These are phyloP conservation scores for Sporisorium scitamineum DNA, from an alignment of 1,284 basidiomycete species.

Conservation along the genomic window DNA sequence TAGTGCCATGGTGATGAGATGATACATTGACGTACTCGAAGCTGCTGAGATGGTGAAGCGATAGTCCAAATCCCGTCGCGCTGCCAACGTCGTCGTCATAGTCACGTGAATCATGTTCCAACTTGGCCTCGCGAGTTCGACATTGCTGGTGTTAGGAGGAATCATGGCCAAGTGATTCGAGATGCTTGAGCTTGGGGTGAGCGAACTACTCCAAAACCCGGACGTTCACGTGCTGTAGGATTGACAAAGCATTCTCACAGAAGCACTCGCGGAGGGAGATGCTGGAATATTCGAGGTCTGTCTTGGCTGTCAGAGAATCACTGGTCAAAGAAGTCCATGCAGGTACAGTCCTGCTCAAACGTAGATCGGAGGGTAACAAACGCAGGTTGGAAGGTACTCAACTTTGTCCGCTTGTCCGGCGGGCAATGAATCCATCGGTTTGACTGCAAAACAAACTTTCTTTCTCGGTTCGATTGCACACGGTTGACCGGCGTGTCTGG, in stretches of 20 bases:
- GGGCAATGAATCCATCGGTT: not conserved
- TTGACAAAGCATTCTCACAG: not conserved
- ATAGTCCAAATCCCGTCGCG: not conserved
- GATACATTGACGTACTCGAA: not conserved
- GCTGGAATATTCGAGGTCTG: not conserved
- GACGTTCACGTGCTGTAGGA: not conserved
- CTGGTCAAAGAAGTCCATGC: constrained; percentile 3
- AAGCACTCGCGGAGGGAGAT: not conserved
- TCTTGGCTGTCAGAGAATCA: not conserved
- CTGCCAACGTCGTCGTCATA: not conserved
- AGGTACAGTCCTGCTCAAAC: constrained; percentile 2
- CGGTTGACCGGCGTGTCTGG: not conserved
- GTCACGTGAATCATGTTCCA: not conserved
- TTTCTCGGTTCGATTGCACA: not conserved
- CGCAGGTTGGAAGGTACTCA: not conserved
- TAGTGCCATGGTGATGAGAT: not conserved
- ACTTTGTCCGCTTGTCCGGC: not conserved
- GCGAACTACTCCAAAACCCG: not conserved
- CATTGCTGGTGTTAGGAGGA: not conserved
- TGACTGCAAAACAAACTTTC: not conserved
- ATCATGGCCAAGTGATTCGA: not conserved
- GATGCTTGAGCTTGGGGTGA: not conserved
- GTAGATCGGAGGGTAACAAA: not conserved
- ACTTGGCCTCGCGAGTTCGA: not conserved
- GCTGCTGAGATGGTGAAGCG: not conserved